Conservation (phyloP, 2,329 filamentous ascomycete genomes). For the Phyllosticta paracitricarpa region DNA sequence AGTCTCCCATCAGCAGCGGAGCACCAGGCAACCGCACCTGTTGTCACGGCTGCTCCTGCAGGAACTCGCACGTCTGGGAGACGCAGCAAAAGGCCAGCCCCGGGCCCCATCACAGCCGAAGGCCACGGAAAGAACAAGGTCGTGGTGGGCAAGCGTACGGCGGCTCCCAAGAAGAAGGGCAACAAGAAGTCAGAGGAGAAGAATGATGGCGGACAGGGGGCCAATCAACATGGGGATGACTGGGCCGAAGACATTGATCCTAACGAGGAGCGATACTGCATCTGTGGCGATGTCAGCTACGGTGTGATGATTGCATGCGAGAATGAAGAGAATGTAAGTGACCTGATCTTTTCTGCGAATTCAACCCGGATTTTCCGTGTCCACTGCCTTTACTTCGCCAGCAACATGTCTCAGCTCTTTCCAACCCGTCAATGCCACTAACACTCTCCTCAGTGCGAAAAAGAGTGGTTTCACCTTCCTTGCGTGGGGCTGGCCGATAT, state of each 20-base stretch:
- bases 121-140: slow-evolving; percentile 53
- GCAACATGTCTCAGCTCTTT: slow-evolving; percentile 16
- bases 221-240: slow-evolving; percentile 16
- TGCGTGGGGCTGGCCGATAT: slow-evolving; percentile 61
- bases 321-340: slow-evolving; percentile 56
- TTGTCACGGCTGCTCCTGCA: slow-evolving; percentile 22
- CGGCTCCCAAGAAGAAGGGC: slow-evolving; percentile 48
- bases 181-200: slow-evolving; percentile 50
- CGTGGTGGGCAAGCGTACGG: slow-evolving; percentile 55
- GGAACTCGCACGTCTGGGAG: slow-evolving; percentile 18
- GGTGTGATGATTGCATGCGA: slow-evolving; percentile 79
- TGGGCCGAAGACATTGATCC: slow-evolving; percentile 48
- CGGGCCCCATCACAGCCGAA: slow-evolving; percentile 57
- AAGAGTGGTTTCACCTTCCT: slow-evolving; percentile 77
- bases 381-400: background rate
- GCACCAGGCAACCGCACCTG: slow-evolving; percentile 12
- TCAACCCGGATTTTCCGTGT: background rate
- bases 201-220: slow-evolving; percentile 44
- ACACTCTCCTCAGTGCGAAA: slow-evolving; percentile 50
- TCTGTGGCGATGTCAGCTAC: slow-evolving; percentile 70
- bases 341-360: slow-evolving; percentile 6
- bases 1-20: slow-evolving; percentile 26
- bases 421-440: no score
- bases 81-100: slow-evolving; percentile 59
- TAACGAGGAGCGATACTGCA: slow-evolving; percentile 65